Conservation (phyloP, 2,329 filamentous ascomycete species). For the Byssochlamys sp. region DNA sequence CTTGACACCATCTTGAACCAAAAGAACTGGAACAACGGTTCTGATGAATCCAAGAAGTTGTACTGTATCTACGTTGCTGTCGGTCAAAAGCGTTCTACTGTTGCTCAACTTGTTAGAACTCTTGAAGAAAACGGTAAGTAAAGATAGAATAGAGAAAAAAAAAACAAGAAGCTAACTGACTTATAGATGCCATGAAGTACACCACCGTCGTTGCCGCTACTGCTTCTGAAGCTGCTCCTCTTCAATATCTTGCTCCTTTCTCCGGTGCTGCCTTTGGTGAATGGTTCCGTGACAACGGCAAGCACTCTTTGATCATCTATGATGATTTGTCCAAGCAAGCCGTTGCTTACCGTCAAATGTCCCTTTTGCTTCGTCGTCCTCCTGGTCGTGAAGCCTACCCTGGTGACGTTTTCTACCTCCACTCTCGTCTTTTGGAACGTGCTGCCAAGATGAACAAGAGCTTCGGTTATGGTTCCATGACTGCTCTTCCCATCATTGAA, state of each 20-base stretch:
- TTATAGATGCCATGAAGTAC: conserved; percentile 99
- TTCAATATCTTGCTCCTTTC: conserved; percentile 92
- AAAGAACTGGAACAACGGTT: conserved; percentile 85
- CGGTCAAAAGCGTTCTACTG: conserved; percentile 98
- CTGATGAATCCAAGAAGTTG: conserved; percentile 93
- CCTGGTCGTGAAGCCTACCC: conserved; percentile 99
- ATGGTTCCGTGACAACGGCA: conserved; percentile 72
- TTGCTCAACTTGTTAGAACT: conserved; percentile 98
- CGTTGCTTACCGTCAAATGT: conserved; percentile 98
- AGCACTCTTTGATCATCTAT: conserved; percentile 81
- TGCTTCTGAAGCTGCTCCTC: conserved; percentile 88
- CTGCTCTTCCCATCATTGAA: conserved; percentile 94
- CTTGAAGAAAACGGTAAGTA: conserved; percentile 99
- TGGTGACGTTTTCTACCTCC: conserved; percentile 98
- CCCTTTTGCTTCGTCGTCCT: conserved; percentile 89
- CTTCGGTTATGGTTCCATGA: conserved; percentile 89
- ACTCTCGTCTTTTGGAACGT: conserved; percentile 98
- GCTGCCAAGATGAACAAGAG: conserved; percentile 97
- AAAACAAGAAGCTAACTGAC: too few species aligned
- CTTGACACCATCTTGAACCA: conserved; percentile 98
- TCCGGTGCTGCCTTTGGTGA: conserved; percentile 71
- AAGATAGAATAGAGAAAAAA: too few species aligned
- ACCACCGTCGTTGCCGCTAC: conserved; percentile 86
- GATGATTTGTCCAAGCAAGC: conserved; percentile 98
- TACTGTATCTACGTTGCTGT: conserved; percentile 99